Base-by-base conservation (phyloP, 2,329 filamentous ascomycete genomes). In the Claviceps cyperi region DNA sequence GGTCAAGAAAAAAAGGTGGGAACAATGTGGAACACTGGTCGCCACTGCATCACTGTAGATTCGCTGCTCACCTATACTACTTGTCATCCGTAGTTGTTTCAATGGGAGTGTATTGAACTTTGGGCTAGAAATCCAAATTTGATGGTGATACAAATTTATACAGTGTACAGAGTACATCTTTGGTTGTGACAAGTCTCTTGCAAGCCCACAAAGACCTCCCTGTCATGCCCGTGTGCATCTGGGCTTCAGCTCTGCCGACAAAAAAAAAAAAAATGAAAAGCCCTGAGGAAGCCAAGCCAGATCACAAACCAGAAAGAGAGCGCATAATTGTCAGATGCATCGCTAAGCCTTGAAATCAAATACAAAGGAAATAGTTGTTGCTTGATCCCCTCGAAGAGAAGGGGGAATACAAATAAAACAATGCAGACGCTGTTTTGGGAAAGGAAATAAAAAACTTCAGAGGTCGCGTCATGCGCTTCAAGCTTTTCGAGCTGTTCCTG, bases 341-440 rank as follows among this genome's bases (percentile, higher is more conserved):
- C 37, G 43, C 35, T 11, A 41, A 17, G 35, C 24, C 19, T 8
- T 43, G 8, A n/a, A 22, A 6, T 28, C 3, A 17, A 43, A 46
- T 13, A 50, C 49, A 46, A 50, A 50, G 5, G 28, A 46, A 43
- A 35, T 21, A n/a, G 13, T 22, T 19, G 15, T 28, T 44, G 49
- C 49, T 47, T 15, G 38, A 32, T 37, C 36, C 17, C 37, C n/a
- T 46, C 14, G 5, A 36, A 50, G 21, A 45, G n/a, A 22, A 36
- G 24, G 21, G 11, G 37, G 15, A 36, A 11, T 4, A 32, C 13
- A 50, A 50, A 19, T 36, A 24, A 22, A 28, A 24, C 2, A 43
- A 22, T 17, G 6, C 11, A 24, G 13, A 24, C 48, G 48, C 48
- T 50, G 28, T 32, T 11, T 32, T 32, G 11, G 8, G 43, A 13